Conservation (phyloP, 192 early-diverging fungal species). For the Coemansia asiatica region DNA sequence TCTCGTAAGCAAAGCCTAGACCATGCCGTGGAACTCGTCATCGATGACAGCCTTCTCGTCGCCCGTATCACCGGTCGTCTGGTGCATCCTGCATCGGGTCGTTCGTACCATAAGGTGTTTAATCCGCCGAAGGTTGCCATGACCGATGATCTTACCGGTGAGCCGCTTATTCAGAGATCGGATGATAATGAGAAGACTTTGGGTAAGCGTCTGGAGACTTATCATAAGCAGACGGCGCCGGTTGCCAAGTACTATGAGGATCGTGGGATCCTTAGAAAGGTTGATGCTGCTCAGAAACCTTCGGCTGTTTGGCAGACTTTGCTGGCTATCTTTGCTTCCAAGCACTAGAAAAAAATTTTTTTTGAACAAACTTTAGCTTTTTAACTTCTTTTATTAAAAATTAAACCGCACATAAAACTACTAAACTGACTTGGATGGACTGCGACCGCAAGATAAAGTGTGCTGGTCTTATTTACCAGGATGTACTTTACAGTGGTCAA, state of each 20-base stretch:
- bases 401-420: no score
- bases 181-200: conserved; percentile 97
- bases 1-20: conserved; percentile 78
- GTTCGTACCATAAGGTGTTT: conserved; percentile 97
- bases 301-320: conserved; percentile 87
- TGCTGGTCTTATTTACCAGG: no score
- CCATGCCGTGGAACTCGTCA: conserved; percentile 88
- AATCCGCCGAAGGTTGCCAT: conserved; percentile 88
- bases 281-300: conserved; percentile 92
- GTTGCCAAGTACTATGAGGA: conserved; percentile 90
- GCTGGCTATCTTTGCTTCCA: conserved; percentile 78
- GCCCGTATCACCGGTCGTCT: conserved; percentile 95
- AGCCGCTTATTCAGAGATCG: conserved; percentile 94
- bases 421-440: no score
- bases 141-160: conserved; percentile 96
- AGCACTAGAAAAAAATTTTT: conserved; percentile 20
- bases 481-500: no score
- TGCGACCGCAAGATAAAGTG: no score
- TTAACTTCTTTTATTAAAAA: no score
- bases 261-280: conserved; percentile 86
- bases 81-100: conserved; percentile 90
- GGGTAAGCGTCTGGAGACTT: conserved; percentile 84
- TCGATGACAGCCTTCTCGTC: conserved; percentile 92
- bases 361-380: no score
- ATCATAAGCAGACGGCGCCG: conserved; percentile 80